Evolutionary conservation across 768 basidiomycete species (phyloP), one percentile per base, ranked within the genome.

Genomic region (Termitomyces sp.): DNA sequence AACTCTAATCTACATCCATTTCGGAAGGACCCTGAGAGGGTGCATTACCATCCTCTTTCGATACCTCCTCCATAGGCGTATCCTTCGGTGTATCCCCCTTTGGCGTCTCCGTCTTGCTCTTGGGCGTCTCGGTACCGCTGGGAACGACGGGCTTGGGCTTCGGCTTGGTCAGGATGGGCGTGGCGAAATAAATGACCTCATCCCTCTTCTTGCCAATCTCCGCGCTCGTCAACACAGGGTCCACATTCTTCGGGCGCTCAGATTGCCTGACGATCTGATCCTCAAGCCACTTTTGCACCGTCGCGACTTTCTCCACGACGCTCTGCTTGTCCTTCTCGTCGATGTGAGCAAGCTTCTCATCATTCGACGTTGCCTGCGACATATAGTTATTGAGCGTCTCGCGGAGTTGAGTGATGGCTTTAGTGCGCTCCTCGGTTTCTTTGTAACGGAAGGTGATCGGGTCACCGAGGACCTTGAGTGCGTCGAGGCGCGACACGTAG

Each of bases 171-270:
- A 99, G 76, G 73, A 98, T 96, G 30, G 93, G 92, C 27, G 86
- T 84, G 47, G 89, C 88, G 64, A 91, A 89, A 77, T 91, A 97
- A 60, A 91, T 84, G 58, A 95, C 72, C 71, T 98, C 97, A 60
- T 99, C 96, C 65, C 85, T 79, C 81, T 88, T 91, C 89, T 95
- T 94, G 72, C 76, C 68, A 61, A 97, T 88, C 70, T 98, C 94
- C 57, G 77, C 85, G 48, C 77, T 80, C 57, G 80, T 93, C 70
- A 98, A 72, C 58, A 92, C 82, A 25, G 94, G 88, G 68, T 95
- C 88, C 54, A 86, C 84, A 68, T 91, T 89, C 86, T 97, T 96
- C 69, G 88, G 74, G 54, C 86, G 78, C 79, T 98, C 96, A 8
- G 82, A 79, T 79, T 98, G 97, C 63, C 86, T 77, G 58, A 84